A percentile compares a stretch with the other conserved stretches of the same genome.
Evolutionary conservation across 2,329 filamentous ascomycete genomes (phyloP).

Genomic region (Metarhizium rileyi): DNA sequence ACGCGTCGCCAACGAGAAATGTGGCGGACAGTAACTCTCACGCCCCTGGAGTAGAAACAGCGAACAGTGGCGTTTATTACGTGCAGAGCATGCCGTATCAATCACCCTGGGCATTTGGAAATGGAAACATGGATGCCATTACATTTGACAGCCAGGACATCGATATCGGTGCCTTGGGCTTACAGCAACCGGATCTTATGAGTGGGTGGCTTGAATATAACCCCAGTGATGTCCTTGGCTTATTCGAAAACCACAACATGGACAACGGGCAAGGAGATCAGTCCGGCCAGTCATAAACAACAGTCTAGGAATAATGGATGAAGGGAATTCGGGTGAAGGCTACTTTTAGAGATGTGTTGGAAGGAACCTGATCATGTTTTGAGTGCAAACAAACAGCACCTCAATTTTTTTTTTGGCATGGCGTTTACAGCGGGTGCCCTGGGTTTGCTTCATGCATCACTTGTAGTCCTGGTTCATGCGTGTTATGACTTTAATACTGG

Average conservation of each 20-base stretch:
- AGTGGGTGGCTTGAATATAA: constrained; percentile 65
- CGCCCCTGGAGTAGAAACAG: not conserved
- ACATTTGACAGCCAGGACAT: constrained; percentile 71
- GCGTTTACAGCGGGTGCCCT: not conserved
- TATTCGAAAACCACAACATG: constrained; percentile 34
- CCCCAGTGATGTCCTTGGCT: constrained; percentile 53
- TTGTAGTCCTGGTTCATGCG: not conserved
- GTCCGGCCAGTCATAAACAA: not conserved
- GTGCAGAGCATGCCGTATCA: constrained; percentile 18
- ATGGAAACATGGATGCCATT: constrained; percentile 40
- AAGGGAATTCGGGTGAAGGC: not conserved
- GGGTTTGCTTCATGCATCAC: not conserved
- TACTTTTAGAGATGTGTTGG: not conserved
- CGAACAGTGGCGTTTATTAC: constrained; percentile 15
- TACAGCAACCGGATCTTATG: constrained; percentile 53
- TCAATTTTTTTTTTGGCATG: not conserved
- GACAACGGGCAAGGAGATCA: constrained; percentile 12
- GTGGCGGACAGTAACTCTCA: constrained; percentile 22
- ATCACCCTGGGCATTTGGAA: constrained; percentile 20
- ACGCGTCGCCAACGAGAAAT: constrained; percentile 31
- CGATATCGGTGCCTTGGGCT: constrained; percentile 57
- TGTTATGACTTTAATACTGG: not conserved
- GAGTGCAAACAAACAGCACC: not conserved
- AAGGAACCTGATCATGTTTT: not conserved
- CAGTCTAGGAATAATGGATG: not conserved